phyloP scores from a whole-genome alignment of 2,329 filamentous ascomycete species.

The Periglandula ipomoeae region DNA sequence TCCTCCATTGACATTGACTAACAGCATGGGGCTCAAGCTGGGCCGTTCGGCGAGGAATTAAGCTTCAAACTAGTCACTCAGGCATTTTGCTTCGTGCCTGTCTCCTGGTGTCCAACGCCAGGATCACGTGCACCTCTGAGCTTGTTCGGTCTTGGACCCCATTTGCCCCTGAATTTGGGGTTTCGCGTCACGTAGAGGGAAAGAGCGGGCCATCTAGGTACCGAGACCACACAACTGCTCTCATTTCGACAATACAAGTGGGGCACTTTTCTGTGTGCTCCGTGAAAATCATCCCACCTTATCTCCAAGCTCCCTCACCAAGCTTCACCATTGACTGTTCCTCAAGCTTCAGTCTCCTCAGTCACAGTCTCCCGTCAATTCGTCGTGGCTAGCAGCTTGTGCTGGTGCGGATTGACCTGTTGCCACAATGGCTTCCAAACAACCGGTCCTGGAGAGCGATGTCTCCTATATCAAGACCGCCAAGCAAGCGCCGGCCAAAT shows the following conservation, averaged over 20 bases:
- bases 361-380: neutral
- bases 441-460: conserved; percentile 3
- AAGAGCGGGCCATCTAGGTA: neutral
- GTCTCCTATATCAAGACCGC: conserved; percentile 5
- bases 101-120: no score
- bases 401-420: neutral
- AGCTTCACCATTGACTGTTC: neutral
- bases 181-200: neutral
- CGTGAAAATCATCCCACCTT: neutral
- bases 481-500: conserved; percentile 1
- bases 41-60: no score
- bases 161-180: neutral
- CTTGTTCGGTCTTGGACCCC: no score
- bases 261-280: neutral
- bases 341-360: neutral
- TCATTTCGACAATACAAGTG: neutral
- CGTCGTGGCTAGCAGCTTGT: neutral
- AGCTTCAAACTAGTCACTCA: no score
- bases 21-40: no score
- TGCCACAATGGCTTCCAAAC: neutral
- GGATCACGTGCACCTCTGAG: no score
- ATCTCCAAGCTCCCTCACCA: neutral
- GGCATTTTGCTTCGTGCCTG: no score
- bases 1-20: no score
- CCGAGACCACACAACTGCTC: neutral